Percentiles rank a stretch among this genome's conserved stretches.
phyloP scores from a whole-genome alignment of 2,329 filamentous ascomycete genomes.

The Penicillium sp. region DNA sequence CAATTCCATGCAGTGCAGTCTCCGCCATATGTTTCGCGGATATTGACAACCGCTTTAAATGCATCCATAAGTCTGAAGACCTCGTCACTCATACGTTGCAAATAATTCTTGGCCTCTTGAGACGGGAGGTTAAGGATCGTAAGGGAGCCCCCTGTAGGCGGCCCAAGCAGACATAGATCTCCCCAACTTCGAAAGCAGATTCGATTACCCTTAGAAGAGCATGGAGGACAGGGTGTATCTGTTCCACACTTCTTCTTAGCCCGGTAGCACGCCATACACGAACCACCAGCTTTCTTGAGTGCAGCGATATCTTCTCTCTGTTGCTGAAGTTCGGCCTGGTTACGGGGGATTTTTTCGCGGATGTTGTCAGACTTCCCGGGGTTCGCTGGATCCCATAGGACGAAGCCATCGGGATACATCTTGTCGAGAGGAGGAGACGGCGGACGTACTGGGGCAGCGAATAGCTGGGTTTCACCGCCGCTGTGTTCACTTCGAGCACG shows the following conservation, averaged over 20 bases:
- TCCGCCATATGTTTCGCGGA: conserved; percentile 9
- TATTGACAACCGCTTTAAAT: conserved; percentile 11
- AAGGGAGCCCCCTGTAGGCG: neutral
- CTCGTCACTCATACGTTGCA: conserved; percentile 3
- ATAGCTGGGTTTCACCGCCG: neutral
- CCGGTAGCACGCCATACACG: conserved; percentile 30
- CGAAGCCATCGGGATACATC: neutral
- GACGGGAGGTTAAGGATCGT: neutral
- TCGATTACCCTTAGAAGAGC: conserved; percentile 8
- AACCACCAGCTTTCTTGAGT: conserved; percentile 25
- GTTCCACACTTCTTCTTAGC: conserved; percentile 28
- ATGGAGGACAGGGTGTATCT: conserved; percentile 19
- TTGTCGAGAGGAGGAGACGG: neutral
- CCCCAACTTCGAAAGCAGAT: conserved; percentile 23
- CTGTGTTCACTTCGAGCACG: neutral
- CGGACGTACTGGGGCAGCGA: neutral
- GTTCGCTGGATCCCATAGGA: conserved; percentile 19
- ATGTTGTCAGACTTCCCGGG: neutral
- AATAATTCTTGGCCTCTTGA: neutral
- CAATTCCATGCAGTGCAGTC: conserved; percentile 9
- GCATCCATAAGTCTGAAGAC: neutral
- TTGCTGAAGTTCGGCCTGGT: conserved; percentile 12
- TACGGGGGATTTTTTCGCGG: conserved; percentile 9
- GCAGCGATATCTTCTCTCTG: conserved; percentile 16
- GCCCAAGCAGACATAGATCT: conserved; percentile 16